Base-by-base conservation (phyloP, 768 basidiomycete genomes). In the Phanerochaete sordida region DNA sequence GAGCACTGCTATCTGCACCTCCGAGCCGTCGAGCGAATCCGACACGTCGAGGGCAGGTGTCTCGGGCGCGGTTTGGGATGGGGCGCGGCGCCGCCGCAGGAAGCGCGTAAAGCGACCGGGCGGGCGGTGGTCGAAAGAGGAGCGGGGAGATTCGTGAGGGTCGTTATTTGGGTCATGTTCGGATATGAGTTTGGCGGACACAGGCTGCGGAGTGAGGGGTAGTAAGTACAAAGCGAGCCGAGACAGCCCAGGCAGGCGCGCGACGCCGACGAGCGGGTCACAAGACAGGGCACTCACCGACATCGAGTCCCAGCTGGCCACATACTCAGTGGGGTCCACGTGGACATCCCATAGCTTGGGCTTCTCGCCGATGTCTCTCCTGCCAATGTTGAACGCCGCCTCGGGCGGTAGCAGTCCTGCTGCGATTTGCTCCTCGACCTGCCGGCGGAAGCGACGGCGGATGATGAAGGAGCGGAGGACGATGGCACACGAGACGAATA, bases 401-500 rank as follows among this genome's bases (percentile, higher is more conserved):
- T 79, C 76, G 0, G 81, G 71, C 21, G 80, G 69, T 19, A 84
- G 69, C 33, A 78, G 66, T 43, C 86, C 85, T 0, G 79, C 75
- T 0, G 81, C 78, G 44, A 85, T 68, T 0, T 84, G 84, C 16
- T 80, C 80, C 49, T 83, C 79, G 51, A 87, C 65, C 21, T 77
- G 79, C 9, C 76, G 78, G 15, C 80, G 82, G 70, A 82, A 83
- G 23, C 84, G 81, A 16, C 85, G 75, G 21, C 88, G 83, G 19
- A 86, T 66, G 59, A 87, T 65, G 64, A 83, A 83, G 0, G 88
- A 86, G 46, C 89, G 81, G 49, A 85, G 73, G 56, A 89, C 79
- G 64, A 90, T 84, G 6, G 81, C 80, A 44, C 77, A 82, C 9
- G 87, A 88, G 54, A 90, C 79, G 45, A 83, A 74, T 19, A 90